Evolutionary conservation across 2,329 filamentous ascomycete genomes (phyloP).

Genomic region (Immersiporthe knoxdaviesiana): DNA sequence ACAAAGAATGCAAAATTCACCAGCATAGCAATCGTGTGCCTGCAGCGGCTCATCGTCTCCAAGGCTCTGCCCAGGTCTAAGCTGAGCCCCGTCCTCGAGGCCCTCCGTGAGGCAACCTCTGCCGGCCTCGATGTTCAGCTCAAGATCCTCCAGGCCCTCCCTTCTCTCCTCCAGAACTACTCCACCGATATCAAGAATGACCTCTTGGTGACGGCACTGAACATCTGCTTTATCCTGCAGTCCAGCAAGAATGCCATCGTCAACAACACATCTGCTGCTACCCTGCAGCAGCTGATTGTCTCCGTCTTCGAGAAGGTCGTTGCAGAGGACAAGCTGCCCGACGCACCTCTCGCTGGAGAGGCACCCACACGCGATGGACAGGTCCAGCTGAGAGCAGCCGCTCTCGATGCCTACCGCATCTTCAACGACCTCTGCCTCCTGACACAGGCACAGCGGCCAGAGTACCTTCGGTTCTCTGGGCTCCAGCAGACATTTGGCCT

Average conservation of each 20-base stretch:
- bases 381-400: conserved; percentile 72
- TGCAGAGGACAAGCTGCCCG: conserved; percentile 71
- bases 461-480: conserved; percentile 78
- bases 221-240: conserved; percentile 90
- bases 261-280: conserved; percentile 95
- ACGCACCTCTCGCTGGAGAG: conserved; percentile 65
- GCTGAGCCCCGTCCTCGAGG: conserved; percentile 84
- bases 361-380: conserved; percentile 67
- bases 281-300: conserved; percentile 89
- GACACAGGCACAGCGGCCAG: conserved; percentile 80
- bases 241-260: conserved; percentile 91
- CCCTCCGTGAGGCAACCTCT: conserved; percentile 81
- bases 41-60: conserved; percentile 85
- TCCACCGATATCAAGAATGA: conserved; percentile 78
- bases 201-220: conserved; percentile 78
- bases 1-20: conserved; percentile 92
- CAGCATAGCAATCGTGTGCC: conserved; percentile 81
- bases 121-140: conserved; percentile 87
- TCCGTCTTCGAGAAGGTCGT: conserved; percentile 92
- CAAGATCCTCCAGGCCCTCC: conserved; percentile 91
- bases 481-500: conserved; percentile 83
- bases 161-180: conserved; percentile 89
- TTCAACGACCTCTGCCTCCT: conserved; percentile 90
- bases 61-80: conserved; percentile 78
- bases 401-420: conserved; percentile 83